phyloP scores from a whole-genome alignment of 2,329 filamentous ascomycete genomes.

The Zasmidium citrigriseum region DNA sequence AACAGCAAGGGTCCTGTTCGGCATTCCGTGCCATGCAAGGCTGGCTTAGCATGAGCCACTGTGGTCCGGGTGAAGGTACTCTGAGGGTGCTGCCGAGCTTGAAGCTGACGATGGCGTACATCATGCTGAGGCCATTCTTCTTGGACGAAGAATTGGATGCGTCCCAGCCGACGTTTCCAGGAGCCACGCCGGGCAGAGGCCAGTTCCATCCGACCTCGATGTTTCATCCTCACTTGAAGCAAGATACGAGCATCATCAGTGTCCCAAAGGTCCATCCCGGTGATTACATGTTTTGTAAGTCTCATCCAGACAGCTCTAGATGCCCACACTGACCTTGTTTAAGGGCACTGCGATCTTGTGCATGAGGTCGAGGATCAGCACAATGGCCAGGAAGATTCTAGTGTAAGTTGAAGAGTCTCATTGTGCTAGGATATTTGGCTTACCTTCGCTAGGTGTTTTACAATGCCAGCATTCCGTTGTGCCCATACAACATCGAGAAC shows the following conservation, averaged over 20 bases:
- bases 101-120: slow-evolving; percentile 10
- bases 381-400: slow-evolving; percentile 8
- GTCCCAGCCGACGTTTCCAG: slow-evolving; percentile 3
- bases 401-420: background rate
- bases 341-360: slow-evolving; percentile 12
- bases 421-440: background rate
- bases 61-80: slow-evolving; percentile 8
- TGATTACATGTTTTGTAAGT: slow-evolving; percentile 15
- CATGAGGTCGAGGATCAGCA: slow-evolving; percentile 14
- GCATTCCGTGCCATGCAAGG: slow-evolving; percentile 10
- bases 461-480: slow-evolving; percentile 11
- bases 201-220: slow-evolving; percentile 5
- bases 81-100: slow-evolving; percentile 4
- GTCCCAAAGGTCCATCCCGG: slow-evolving; percentile 12
- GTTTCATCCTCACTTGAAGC: slow-evolving; percentile 8
- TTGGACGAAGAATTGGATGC: slow-evolving; percentile 1
- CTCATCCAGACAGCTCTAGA: background rate
- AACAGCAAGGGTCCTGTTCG: slow-evolving; percentile 11
- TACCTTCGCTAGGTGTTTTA: slow-evolving; percentile 4
- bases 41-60: slow-evolving; percentile 9
- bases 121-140: slow-evolving; percentile 14
- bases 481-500: slow-evolving; percentile 12
- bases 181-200: slow-evolving; percentile 7
- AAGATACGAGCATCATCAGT: slow-evolving; percentile 4
- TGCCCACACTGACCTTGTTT: background rate